Conservation (phyloP, 2,329 filamentous ascomycete genomes). For the Blumeria graminis region DNA sequence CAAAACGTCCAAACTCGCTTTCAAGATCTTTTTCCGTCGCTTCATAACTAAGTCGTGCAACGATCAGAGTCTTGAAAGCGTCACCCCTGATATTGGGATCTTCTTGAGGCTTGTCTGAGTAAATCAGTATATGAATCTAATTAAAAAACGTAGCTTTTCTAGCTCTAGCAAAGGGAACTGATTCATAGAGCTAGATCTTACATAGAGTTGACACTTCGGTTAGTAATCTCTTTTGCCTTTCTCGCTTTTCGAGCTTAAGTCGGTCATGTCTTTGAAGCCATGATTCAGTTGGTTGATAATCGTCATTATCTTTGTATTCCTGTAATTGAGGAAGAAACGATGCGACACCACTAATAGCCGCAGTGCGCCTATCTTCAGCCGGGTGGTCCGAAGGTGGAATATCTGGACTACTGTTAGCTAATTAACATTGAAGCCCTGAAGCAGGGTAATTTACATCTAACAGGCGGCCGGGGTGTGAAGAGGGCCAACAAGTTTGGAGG, state of each 20-base stretch:
- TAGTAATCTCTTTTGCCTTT: conserved; percentile 30
- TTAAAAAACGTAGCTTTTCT: conserved; percentile 4
- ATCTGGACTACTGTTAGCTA: background rate
- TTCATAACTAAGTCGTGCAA: conserved; percentile 73
- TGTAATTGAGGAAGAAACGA: conserved; percentile 49
- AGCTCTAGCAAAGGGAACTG: conserved; percentile 7
- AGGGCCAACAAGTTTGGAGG: conserved; percentile 35
- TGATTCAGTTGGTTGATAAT: conserved; percentile 66
- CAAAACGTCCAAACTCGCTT: conserved; percentile 79
- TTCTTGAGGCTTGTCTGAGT: conserved; percentile 51
- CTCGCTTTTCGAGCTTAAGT: conserved; percentile 57
- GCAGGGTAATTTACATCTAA: conserved; percentile 36
- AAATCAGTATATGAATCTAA: conserved; percentile 8
- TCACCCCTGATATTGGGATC: conserved; percentile 82
- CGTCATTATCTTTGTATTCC: conserved; percentile 55
- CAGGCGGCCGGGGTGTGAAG: conserved; percentile 74
- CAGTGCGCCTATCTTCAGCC: conserved; percentile 58
- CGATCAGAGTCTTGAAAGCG: conserved; percentile 84
- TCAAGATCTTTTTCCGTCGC: conserved; percentile 76
- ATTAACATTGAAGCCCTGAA: too few species aligned
- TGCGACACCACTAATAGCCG: conserved; percentile 47
- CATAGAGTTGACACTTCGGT: conserved; percentile 13
- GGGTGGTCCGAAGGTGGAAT: conserved; percentile 55
- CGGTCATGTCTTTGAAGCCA: conserved; percentile 78
- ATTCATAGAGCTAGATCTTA: conserved; percentile 12